A percentile compares a stretch with the other conserved stretches of the same genome.
phyloP scores from a whole-genome alignment of 2,329 filamentous ascomycete species.

The Colletotrichum agaves region DNA sequence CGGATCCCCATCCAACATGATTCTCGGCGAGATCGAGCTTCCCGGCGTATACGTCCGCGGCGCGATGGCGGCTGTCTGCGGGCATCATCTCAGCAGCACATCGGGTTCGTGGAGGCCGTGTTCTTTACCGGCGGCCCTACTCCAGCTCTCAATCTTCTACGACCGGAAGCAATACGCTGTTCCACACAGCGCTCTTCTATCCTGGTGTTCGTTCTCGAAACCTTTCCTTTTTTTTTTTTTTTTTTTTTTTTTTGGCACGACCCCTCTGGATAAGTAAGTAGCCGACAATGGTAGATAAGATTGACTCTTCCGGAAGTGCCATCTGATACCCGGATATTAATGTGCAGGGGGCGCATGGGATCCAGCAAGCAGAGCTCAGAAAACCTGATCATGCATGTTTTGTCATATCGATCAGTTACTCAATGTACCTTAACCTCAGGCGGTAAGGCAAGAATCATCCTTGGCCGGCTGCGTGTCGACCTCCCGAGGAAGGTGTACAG shows the following conservation, averaged over 20 bases:
- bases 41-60: conserved; percentile 36
- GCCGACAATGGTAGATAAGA: neutral
- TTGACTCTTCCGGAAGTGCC: neutral
- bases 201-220: neutral
- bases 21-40: neutral
- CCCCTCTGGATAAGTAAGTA: neutral
- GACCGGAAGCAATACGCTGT: neutral
- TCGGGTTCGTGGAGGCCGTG: conserved; percentile 27
- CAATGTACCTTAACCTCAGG: too few species aligned
- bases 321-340: too few species aligned
- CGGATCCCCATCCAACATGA: conserved; percentile 15
- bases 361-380: neutral
- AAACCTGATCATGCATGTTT: neutral
- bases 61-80: conserved; percentile 40
- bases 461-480: too few species aligned
- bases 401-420: too few species aligned
- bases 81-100: conserved; percentile 37
- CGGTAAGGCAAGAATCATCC: too few species aligned
- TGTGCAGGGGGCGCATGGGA: too few species aligned
- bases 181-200: conserved; percentile 6
- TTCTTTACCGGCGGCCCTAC: neutral
- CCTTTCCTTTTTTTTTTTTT: too few species aligned
- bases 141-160: neutral
- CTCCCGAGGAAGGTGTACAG: neutral
- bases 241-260: neutral